Evolutionary conservation across 1,284 basidiomycete genomes (phyloP).

Genomic region (Ustilago bromivora): DNA sequence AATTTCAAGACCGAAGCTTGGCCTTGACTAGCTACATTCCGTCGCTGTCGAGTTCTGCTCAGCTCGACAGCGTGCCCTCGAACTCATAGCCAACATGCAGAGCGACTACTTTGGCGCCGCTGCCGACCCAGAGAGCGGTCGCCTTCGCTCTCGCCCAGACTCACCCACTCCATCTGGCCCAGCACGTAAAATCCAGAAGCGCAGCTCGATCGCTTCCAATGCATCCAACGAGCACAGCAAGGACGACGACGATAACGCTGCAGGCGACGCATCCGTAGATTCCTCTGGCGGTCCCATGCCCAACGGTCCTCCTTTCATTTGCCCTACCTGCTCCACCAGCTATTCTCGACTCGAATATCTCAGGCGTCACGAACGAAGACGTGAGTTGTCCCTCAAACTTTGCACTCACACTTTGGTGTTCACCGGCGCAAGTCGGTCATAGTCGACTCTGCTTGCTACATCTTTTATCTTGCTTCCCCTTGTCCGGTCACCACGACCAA

Average conservation of each 20-base stretch:
- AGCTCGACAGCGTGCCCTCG: neutral
- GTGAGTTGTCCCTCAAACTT: slow-evolving; percentile 32
- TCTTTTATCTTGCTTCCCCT: neutral
- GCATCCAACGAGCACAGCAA: slow-evolving; percentile 34
- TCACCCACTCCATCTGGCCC: slow-evolving; percentile 35
- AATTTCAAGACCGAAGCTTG: neutral
- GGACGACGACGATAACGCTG: slow-evolving; percentile 20
- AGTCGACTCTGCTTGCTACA: neutral
- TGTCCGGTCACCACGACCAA: neutral
- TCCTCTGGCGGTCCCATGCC: slow-evolving; percentile 35
- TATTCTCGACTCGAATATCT: slow-evolving; percentile 69
- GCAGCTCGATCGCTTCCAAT: slow-evolving; percentile 34
- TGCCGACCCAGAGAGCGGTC: slow-evolving; percentile 36
- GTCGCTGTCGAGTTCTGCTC: neutral
- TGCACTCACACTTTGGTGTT: neutral
- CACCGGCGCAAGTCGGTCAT: neutral
- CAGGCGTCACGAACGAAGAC: slow-evolving; percentile 66
- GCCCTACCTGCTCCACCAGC: slow-evolving; percentile 66
- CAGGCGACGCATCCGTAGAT: slow-evolving; percentile 23
- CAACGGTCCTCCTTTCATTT: slow-evolving; percentile 65
- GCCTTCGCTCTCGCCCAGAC: slow-evolving; percentile 34
- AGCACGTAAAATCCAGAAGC: slow-evolving; percentile 45
- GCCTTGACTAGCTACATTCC: neutral
- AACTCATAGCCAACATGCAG: slow-evolving; percentile 18
- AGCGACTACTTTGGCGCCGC: slow-evolving; percentile 51